Conservation (phyloP, 768 basidiomycete species). For the Suillus spraguei region DNA sequence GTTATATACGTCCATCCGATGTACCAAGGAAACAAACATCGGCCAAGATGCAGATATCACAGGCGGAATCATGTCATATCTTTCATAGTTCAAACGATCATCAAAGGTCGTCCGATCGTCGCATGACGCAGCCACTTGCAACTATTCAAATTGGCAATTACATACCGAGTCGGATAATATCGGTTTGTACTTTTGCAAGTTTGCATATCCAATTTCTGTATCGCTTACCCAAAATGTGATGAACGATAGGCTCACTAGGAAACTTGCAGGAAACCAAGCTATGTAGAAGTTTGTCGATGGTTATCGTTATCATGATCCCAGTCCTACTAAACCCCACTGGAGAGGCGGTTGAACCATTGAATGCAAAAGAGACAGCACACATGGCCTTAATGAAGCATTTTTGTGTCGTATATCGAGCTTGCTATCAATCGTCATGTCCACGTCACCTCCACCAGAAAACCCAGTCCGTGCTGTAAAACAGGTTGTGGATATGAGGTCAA, state of each 20-base stretch:
- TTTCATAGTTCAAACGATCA: too few relatives aligned
- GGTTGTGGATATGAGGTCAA: slow-evolving; percentile 13
- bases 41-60: neutral
- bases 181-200: neutral
- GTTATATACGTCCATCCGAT: neutral
- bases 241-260: neutral
- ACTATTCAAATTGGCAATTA: too few relatives aligned
- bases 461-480: slow-evolving; percentile 11
- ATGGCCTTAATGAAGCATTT: neutral
- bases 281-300: neutral
- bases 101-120: too few relatives aligned
- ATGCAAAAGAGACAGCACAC: neutral
- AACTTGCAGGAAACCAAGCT: too few relatives aligned
- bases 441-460: slow-evolving; percentile 12
- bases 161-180: too few relatives aligned
- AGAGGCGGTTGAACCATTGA: neutral
- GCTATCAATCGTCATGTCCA: slow-evolving; percentile 17
- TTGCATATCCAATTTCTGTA: neutral
- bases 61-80: too few relatives aligned
- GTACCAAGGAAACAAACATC: neutral
- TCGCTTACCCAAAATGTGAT: neutral
- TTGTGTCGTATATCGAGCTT: slow-evolving; percentile 2
- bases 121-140: too few relatives aligned
- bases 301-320: neutral
- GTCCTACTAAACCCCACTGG: neutral